Conservation (phyloP, 208 protist species). For the Trypanosoma vivax region DNA sequence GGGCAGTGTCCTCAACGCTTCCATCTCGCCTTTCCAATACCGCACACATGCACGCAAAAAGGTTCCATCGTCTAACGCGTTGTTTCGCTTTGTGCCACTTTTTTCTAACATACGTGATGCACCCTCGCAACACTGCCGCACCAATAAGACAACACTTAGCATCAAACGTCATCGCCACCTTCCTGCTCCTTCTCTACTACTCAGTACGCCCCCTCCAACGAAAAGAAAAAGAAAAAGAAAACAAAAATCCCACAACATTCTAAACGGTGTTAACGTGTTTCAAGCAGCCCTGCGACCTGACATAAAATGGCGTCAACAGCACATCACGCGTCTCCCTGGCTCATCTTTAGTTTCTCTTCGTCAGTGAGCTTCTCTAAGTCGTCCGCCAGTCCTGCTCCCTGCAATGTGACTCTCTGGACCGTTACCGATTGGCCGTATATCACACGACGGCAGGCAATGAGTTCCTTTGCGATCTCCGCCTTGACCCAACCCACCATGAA, state of each 20-base stretch:
- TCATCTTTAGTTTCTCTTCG: background rate
- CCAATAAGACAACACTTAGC: no score
- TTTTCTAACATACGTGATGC: no score
- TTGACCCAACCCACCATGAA: conserved; percentile 86
- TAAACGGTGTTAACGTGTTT: background rate
- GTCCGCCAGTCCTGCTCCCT: background rate
- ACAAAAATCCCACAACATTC: background rate
- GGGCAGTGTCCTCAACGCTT: no score
- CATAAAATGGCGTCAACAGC: background rate
- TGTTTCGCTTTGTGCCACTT: no score
- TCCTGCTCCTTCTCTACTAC: no score
- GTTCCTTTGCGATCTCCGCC: conserved; percentile 73
- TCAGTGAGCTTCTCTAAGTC: conserved; percentile 2
- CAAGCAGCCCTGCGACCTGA: background rate
- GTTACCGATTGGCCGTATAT: conserved; percentile 40
- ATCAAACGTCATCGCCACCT: no score
- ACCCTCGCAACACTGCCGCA: no score
- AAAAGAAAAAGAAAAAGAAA: conserved; percentile 13
- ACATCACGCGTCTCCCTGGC: background rate
- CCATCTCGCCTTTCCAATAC: no score
- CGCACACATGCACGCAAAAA: no score
- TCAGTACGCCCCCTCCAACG: no score
- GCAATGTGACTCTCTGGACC: conserved; percentile 1
- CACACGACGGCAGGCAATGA: conserved; percentile 46
- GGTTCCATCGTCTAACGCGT: no score